These are phyloP conservation scores for Zymoseptoria pseudotritici DNA, from an alignment of 2,329 filamentous ascomycete species.

Conservation along the genomic window DNA sequence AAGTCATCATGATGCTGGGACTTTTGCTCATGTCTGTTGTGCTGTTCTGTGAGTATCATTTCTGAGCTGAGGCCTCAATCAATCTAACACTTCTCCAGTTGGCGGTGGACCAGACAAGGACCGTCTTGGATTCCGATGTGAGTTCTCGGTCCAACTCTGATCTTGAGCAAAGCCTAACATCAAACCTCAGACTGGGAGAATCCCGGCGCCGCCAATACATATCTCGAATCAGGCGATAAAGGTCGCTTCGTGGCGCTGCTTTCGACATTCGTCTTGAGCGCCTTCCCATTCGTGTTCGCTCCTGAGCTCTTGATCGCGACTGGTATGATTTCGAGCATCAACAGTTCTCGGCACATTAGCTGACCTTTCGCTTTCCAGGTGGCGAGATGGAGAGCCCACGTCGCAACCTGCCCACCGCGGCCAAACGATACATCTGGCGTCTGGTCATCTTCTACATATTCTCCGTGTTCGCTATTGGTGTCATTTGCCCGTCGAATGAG, in stretches of 20 bases:
- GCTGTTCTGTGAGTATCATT: conserved; percentile 38
- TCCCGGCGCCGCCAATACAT: conserved; percentile 43
- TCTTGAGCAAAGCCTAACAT: background rate
- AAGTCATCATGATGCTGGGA: conserved; percentile 45
- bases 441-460: conserved; percentile 54
- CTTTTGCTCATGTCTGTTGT: conserved; percentile 48
- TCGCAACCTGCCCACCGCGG: conserved; percentile 53
- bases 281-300: conserved; percentile 50
- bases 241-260: conserved; percentile 48
- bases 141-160: background rate
- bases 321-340: conserved; percentile 22
- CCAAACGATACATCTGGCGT: conserved; percentile 54
- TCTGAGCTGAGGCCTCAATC: background rate
- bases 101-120: conserved; percentile 48
- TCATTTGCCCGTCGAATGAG: conserved; percentile 52
- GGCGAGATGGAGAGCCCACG: conserved; percentile 53
- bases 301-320: conserved; percentile 49
- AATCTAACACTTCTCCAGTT: conserved; percentile 6
- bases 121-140: conserved; percentile 43
- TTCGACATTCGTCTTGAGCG: conserved; percentile 44
- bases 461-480: conserved; percentile 51
- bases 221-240: conserved; percentile 38
- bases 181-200: conserved; percentile 36
- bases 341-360: background rate
- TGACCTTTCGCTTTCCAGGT: conserved; percentile 21